phyloP scores from a whole-genome alignment of 441 rosid genomes.

The Syzygium syzygioides region DNA sequence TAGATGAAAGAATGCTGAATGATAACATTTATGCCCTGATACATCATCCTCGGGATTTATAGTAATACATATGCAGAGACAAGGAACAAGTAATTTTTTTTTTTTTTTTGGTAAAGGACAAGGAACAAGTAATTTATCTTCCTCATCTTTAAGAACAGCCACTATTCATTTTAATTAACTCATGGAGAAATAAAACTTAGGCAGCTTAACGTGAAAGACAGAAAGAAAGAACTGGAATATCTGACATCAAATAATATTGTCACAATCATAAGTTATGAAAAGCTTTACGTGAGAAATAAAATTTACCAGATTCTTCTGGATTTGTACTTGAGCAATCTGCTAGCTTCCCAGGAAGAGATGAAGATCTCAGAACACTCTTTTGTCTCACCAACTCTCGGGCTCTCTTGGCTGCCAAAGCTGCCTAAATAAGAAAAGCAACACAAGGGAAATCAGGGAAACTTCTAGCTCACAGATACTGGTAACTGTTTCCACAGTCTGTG shows the following conservation, averaged over 20 bases:
- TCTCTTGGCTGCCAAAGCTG: slow-evolving; percentile 94
- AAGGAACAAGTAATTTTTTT: not conserved
- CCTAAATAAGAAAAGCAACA: slow-evolving; percentile 35
- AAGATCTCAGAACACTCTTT: slow-evolving; percentile 78
- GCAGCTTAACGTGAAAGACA: not conserved
- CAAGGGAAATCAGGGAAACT: not conserved
- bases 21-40: not conserved
- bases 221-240: not conserved
- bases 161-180: not conserved
- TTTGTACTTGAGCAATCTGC: slow-evolving; percentile 86
- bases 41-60: not conserved
- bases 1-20: not conserved
- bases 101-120: too few relatives aligned
- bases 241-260: not conserved
- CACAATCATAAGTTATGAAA: not conserved
- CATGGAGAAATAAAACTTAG: not conserved
- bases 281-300: not conserved
- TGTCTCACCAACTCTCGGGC: slow-evolving; percentile 91
- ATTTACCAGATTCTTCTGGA: slow-evolving; percentile 83
- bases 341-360: slow-evolving; percentile 94
- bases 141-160: not conserved
- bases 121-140: not conserved
- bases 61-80: not conserved
- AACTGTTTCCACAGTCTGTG: not conserved
- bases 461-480: not conserved